Evolutionary conservation across 176 grass and related monocot genomes (phyloP), one percentile per base, ranked within the genome.

Genomic region (Pharus latifolius): DNA sequence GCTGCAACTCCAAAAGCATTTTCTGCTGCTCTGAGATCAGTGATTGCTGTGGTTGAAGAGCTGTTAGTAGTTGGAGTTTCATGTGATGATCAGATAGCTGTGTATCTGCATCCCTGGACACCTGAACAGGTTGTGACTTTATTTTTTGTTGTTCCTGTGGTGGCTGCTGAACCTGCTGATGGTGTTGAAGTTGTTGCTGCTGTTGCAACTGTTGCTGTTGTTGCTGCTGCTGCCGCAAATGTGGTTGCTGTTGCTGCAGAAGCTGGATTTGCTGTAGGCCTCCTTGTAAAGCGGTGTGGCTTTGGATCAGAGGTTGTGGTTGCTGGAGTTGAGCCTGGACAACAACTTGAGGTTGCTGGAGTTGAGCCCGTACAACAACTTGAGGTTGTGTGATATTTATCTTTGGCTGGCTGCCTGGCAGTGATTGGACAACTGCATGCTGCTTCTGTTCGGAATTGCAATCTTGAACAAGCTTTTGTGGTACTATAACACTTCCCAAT

Each of bases 41-140:
- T 46, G 79, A 23, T 33, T 89, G 83, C 56, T 82, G 83, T 24
- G 76, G 76, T n/a, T 76, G 79, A 51, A 84, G 33, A 68, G 68
- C 69, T 50, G 81, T 83, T 58, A 88, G 53, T 52, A 92, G 18
- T 62, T 92, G 89, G 49, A 87, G 65, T 65, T 83, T 79, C 68
- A 87, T 75, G 31, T 91, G 88, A 73, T 82, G 78, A 63, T 91
- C 87, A 51, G 76, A 77, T 23, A 79, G 35, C 20, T 82, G 81
- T n/a, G 56, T 23, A 63, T 43, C 81, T 44, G 65, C 44, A 44
- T 71, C 83, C 26, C 29, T 59, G 49, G 83, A 25, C 62, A 51
- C 32, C 53, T 59, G 65, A 65, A 56, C 43, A 81, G 65, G 42
- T 16, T 75, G 76, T 43, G 57, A 64, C 41, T 81, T 80, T 69